Conservation (phyloP, 352 stramenopile species). For the Plasmopara halstedii region DNA sequence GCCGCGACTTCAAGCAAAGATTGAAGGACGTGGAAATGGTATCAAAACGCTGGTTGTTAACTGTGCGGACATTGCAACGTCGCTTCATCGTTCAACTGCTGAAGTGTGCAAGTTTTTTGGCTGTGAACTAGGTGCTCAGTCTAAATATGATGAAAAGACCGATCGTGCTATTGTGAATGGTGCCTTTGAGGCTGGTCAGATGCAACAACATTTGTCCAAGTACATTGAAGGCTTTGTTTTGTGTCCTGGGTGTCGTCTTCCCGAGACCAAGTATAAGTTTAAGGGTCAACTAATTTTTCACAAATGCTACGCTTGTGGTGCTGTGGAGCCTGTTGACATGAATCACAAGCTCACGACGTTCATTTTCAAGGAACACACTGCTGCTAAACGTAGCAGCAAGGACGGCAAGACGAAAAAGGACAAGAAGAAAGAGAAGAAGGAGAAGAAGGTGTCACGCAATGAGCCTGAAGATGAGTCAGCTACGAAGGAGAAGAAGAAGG, state of each 20-base stretch:
- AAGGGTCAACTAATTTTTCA: constrained; percentile 96
- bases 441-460: constrained; percentile 57
- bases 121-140: constrained; percentile 97
- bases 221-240: constrained; percentile 99
- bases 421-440: constrained; percentile 32
- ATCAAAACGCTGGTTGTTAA: constrained; percentile 99
- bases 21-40: constrained; percentile 98
- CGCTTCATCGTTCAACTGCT: constrained; percentile 90
- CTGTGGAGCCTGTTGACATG: constrained; percentile 96
- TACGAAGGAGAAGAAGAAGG: constrained; percentile 51
- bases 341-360: constrained; percentile 97
- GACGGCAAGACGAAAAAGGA: constrained; percentile 83
- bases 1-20: constrained; percentile 93
- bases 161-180: constrained; percentile 97
- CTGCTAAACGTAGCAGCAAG: constrained; percentile 82
- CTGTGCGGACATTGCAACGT: constrained; percentile 90
- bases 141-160: constrained; percentile 94
- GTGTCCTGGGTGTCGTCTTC: constrained; percentile 94
- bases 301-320: constrained; percentile 97
- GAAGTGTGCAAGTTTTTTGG: constrained; percentile 99
- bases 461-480: background rate
- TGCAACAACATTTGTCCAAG: constrained; percentile 95
- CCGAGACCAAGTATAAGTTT: constrained; percentile 99
- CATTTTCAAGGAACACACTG: constrained; percentile 95
- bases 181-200: constrained; percentile 87